phyloP scores from a whole-genome alignment of 768 basidiomycete genomes.

The Auriscalpium orientale region DNA sequence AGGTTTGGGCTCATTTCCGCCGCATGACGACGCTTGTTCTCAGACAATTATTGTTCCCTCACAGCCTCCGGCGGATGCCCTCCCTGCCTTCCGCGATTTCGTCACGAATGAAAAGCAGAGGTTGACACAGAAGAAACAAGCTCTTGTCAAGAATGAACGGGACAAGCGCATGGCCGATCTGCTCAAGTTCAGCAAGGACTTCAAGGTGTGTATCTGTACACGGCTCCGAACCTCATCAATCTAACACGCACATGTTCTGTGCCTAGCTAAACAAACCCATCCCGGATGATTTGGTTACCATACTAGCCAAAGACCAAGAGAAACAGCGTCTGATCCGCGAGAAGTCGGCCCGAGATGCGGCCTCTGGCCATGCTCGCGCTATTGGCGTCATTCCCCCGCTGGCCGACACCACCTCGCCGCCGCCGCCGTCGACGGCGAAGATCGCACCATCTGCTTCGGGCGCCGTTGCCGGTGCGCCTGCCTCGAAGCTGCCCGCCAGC shows the following conservation, averaged over 20 bases:
- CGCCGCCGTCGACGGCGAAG: slow-evolving; percentile 18
- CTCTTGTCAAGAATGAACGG: slow-evolving; percentile 85
- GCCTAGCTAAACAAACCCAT: slow-evolving; percentile 86
- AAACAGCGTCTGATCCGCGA: slow-evolving; percentile 80
- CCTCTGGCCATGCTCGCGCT: slow-evolving; percentile 56
- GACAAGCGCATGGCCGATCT: slow-evolving; percentile 91
- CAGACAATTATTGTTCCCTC: neutral
- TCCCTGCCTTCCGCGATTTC: slow-evolving; percentile 86
- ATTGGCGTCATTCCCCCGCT: slow-evolving; percentile 37
- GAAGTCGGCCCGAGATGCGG: slow-evolving; percentile 64
- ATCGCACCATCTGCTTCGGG: slow-evolving; percentile 9
- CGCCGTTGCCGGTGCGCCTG: slow-evolving; percentile 2
- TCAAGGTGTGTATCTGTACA: slow-evolving; percentile 60
- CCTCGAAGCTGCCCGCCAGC: slow-evolving; percentile 14
- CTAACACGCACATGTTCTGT: neutral
- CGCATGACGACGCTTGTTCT: too few relatives aligned
- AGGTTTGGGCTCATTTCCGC: slow-evolving; percentile 33
- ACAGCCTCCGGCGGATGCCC: slow-evolving; percentile 65
- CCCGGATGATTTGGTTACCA: slow-evolving; percentile 87
- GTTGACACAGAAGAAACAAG: slow-evolving; percentile 84
- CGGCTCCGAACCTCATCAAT: neutral
- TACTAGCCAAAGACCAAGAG: slow-evolving; percentile 89
- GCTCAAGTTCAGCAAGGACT: slow-evolving; percentile 85
- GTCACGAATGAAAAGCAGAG: slow-evolving; percentile 88
- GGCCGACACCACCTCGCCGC: slow-evolving; percentile 39